A percentile compares a stretch with the other conserved stretches of the same genome.
Evolutionary conservation across 1,139 yeast species (phyloP).

Genomic region (Candida smagusa): DNA sequence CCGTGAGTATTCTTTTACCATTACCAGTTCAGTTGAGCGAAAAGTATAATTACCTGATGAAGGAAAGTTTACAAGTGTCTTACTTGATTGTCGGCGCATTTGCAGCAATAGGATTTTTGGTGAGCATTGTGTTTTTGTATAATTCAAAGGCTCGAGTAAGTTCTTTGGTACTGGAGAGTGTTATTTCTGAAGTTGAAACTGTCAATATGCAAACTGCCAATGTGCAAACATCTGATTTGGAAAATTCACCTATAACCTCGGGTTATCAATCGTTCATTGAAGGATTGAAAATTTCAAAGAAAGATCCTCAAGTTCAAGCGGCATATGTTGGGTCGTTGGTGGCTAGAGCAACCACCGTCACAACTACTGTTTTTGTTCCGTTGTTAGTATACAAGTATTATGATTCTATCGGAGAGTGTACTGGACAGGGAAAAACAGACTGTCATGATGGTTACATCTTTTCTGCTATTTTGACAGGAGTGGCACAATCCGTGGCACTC

Average conservation of each 20-base stretch:
- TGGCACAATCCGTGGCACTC: conserved; percentile 56
- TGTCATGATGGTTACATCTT: conserved; percentile 65
- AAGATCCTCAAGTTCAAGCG: conserved; percentile 35
- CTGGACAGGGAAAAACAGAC: conserved; percentile 17
- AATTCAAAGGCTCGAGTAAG: conserved; percentile 16
- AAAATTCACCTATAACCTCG: background rate
- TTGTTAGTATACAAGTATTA: conserved; percentile 58
- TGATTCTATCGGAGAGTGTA: conserved; percentile 46
- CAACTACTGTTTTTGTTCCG: conserved; percentile 62
- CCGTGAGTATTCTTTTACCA: conserved; percentile 49
- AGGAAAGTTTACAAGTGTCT: conserved; percentile 42
- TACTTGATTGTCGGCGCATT: conserved; percentile 47
- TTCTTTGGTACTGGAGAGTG: conserved; percentile 6
- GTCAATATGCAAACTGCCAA: background rate
- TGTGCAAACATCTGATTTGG: background rate
- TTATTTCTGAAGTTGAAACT: conserved; percentile 1
- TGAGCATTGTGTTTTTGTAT: conserved; percentile 47
- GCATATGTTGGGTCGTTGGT: conserved; percentile 64
- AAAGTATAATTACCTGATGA: conserved; percentile 24
- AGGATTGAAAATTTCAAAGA: conserved; percentile 40
- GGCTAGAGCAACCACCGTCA: conserved; percentile 62
- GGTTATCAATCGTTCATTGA: conserved; percentile 28
- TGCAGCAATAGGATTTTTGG: conserved; percentile 35
- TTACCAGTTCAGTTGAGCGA: conserved; percentile 41
- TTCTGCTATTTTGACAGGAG: conserved; percentile 68